Evolutionary conservation across 805 yeast genomes (phyloP), one percentile per base, ranked within the genome.

Genomic region (Candida stauntonica): DNA sequence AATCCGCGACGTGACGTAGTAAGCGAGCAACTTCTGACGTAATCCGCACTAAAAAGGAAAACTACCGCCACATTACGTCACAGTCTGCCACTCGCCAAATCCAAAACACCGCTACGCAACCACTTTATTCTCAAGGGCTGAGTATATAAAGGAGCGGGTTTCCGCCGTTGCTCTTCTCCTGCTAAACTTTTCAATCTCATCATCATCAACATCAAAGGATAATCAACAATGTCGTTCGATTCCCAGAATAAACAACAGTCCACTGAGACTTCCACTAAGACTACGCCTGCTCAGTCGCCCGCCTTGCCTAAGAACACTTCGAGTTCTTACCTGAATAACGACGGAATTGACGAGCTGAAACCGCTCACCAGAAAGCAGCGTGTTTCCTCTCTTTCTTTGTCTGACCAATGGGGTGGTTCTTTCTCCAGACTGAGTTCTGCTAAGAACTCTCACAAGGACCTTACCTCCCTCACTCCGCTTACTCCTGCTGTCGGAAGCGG

Each of bases 251-350:
- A 33, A 23, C 26, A 29, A 7, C 24, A 31, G 16, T 41, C 47
- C 12, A 23, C 38, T 3, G 48, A 38, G 26, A 40, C 48, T 3
- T 44, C 51, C n/a, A 42, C 50, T 3, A 42, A 45, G 43, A 45
- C 50, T 3, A 46, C 50, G 21, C 51, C 48, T 18, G 23, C 34
- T 4, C 30, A 26, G 19, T 41, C 51, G 35, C 48, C 48, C 31
- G 32, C 42, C 17, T 35, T 46, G 20, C 57, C 59, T 3, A 54
- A 61, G 36, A 51, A 58, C 19, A 50, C 55, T 21, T 78, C 86
- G 9, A 80, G 74, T 18, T 78, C 86, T 7, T 82, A 73, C 51
- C 68, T 82, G 45, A 81, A 82, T 52, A 81, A 80, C 47, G 88
- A 82, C 54, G 86, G 85, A 17, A 81, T 82, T 16, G 88, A 81